phyloP scores from a whole-genome alignment of 345 rosid species.

The Dimocarpus longan region DNA sequence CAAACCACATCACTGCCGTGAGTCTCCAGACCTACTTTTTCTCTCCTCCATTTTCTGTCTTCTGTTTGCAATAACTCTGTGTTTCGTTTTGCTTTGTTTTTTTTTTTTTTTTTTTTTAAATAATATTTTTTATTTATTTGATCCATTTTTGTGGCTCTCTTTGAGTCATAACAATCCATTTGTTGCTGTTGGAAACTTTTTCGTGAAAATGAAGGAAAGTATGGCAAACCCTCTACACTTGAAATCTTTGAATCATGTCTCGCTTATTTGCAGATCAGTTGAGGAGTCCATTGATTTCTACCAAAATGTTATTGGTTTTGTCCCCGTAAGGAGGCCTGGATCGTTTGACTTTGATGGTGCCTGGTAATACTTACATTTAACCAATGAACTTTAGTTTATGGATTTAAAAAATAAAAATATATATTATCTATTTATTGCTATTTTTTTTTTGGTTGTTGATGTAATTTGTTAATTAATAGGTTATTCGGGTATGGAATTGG shows the following conservation, averaged over 20 bases:
- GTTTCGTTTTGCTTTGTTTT: background rate
- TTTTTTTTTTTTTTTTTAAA: too few relatives aligned
- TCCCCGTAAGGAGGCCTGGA: constrained; percentile 76
- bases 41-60: background rate
- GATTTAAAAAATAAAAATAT: background rate
- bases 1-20: background rate
- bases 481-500: constrained; percentile 78
- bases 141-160: too few relatives aligned
- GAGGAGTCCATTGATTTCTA: constrained; percentile 74
- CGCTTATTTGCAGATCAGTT: constrained; percentile 66
- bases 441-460: background rate
- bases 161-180: background rate
- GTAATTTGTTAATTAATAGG: constrained; percentile 36
- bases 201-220: constrained; percentile 42
- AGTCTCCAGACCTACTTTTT: background rate
- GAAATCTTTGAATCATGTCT: constrained; percentile 81
- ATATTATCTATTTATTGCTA: background rate
- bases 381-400: background rate
- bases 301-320: constrained; percentile 72
- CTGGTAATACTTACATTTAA: constrained; percentile 46
- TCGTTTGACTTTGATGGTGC: constrained; percentile 91
- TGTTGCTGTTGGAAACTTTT: background rate
- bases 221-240: constrained; percentile 69
- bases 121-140: too few relatives aligned
- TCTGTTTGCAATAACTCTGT: too few relatives aligned